Conservation (phyloP, 495 filamentous ascomycete species). For the Trichoderma orchidacearum region DNA sequence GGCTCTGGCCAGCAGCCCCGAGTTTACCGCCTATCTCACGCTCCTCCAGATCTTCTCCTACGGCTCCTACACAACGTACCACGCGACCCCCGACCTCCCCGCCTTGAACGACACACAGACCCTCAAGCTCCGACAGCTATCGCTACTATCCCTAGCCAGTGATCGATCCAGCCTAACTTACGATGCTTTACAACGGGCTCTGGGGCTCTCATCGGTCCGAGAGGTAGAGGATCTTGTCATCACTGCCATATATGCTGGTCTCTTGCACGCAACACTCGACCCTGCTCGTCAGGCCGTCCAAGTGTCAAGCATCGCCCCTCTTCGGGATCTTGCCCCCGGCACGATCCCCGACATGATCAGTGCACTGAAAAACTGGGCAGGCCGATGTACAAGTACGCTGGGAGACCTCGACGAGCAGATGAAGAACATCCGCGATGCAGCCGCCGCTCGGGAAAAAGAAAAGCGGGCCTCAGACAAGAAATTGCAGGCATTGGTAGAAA, state of each 20-base stretch:
- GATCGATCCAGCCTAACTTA: slow-evolving; percentile 56
- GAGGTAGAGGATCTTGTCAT: slow-evolving; percentile 87
- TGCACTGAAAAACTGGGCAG: slow-evolving; percentile 59
- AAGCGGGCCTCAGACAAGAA: slow-evolving; percentile 28
- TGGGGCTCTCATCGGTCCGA: slow-evolving; percentile 51
- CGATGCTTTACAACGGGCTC: slow-evolving; percentile 43
- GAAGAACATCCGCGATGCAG: slow-evolving; percentile 36
- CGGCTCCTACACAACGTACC: slow-evolving; percentile 74
- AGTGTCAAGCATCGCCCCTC: slow-evolving; percentile 64
- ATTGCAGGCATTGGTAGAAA: slow-evolving; percentile 31
- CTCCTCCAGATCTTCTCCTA: slow-evolving; percentile 87
- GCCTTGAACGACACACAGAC: slow-evolving; percentile 55
- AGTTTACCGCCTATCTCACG: slow-evolving; percentile 40
- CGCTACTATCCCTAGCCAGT: slow-evolving; percentile 63
- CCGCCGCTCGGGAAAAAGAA: slow-evolving; percentile 39
- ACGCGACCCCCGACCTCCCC: slow-evolving; percentile 38
- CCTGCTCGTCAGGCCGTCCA: slow-evolving; percentile 55
- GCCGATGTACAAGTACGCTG: slow-evolving; percentile 62
- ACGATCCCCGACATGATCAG: slow-evolving; percentile 51
- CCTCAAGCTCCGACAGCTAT: slow-evolving; percentile 81
- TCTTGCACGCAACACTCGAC: slow-evolving; percentile 72
- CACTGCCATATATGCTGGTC: slow-evolving; percentile 71
- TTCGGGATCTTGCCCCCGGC: slow-evolving; percentile 69
- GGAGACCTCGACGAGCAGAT: slow-evolving; percentile 63
- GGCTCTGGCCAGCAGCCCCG: slow-evolving; percentile 38